These are phyloP conservation scores for Aureobasidium sp. DNA, from an alignment of 2,329 filamentous ascomycete species.

Conservation along the genomic window DNA sequence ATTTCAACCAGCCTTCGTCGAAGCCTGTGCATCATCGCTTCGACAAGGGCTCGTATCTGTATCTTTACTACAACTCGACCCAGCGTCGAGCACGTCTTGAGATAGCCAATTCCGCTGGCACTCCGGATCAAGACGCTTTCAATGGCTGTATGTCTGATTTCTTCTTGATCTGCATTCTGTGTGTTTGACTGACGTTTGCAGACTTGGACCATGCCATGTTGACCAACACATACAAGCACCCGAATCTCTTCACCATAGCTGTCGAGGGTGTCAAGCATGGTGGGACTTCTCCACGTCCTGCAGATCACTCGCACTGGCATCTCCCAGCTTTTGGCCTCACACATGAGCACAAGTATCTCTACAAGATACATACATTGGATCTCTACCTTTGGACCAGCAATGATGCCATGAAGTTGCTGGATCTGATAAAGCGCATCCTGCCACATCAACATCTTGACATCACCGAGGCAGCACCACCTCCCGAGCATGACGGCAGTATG, in stretches of 20 bases:
- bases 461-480: slow-evolving; percentile 51
- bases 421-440: slow-evolving; percentile 58
- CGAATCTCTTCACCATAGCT: slow-evolving; percentile 61
- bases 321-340: slow-evolving; percentile 64
- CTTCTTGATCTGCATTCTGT: not conserved
- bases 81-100: slow-evolving; percentile 64
- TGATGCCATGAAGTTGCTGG: slow-evolving; percentile 65
- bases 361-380: slow-evolving; percentile 67
- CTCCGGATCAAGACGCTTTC: slow-evolving; percentile 72
- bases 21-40: slow-evolving; percentile 73
- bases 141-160: slow-evolving; percentile 57
- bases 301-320: slow-evolving; percentile 58
- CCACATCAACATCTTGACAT: slow-evolving; percentile 56
- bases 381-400: slow-evolving; percentile 73
- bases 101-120: slow-evolving; percentile 67
- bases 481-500: slow-evolving; percentile 47
- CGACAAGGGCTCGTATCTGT: slow-evolving; percentile 72
- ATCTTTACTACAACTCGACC: slow-evolving; percentile 67
- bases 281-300: slow-evolving; percentile 37
- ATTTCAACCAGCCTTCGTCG: slow-evolving; percentile 59
- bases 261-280: slow-evolving; percentile 42
- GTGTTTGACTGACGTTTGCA: slow-evolving; percentile 28
- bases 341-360: slow-evolving; percentile 73
- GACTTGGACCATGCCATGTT: slow-evolving; percentile 60
- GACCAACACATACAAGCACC: slow-evolving; percentile 67